A percentile compares a stretch with the other conserved stretches of the same genome.
Evolutionary conservation across 805 yeast genomes (phyloP).

Genomic region (Ogataea ganodermae): DNA sequence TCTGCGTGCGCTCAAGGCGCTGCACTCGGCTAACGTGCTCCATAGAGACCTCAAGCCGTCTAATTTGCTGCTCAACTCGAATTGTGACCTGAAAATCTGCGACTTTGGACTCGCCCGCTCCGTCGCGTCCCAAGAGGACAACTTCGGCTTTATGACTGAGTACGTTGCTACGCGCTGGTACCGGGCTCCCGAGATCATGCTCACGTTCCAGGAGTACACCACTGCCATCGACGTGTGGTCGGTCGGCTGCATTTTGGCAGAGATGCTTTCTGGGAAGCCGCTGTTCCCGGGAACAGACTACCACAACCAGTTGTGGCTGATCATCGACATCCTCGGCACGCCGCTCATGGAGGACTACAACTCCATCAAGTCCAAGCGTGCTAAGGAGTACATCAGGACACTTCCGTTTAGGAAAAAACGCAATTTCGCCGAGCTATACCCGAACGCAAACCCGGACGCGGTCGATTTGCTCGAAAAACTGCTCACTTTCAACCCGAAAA

Average conservation of each 20-base stretch:
- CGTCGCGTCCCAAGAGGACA: slow-evolving; percentile 62
- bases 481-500: slow-evolving; percentile 79
- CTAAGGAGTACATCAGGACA: slow-evolving; percentile 82
- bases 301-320: slow-evolving; percentile 83
- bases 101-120: slow-evolving; percentile 90
- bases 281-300: slow-evolving; percentile 94
- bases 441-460: slow-evolving; percentile 62
- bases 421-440: slow-evolving; percentile 53
- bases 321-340: slow-evolving; percentile 84
- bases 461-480: slow-evolving; percentile 68
- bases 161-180: slow-evolving; percentile 98
- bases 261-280: slow-evolving; percentile 82
- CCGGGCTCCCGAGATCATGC: slow-evolving; percentile 96
- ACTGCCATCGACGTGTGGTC: slow-evolving; percentile 97
- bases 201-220: slow-evolving; percentile 89
- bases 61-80: slow-evolving; percentile 80
- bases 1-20: slow-evolving; percentile 81
- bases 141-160: slow-evolving; percentile 87
- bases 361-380: slow-evolving; percentile 75
- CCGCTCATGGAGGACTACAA: slow-evolving; percentile 79
- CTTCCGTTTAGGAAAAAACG: slow-evolving; percentile 70
- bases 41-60: slow-evolving; percentile 94
- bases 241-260: slow-evolving; percentile 94
- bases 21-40: slow-evolving; percentile 91
- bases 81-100: slow-evolving; percentile 91